A percentile compares a stretch with the other conserved stretches of the same genome.
Evolutionary conservation across 1,284 basidiomycete genomes (phyloP).

Genomic region (Athelia psychrophila): DNA sequence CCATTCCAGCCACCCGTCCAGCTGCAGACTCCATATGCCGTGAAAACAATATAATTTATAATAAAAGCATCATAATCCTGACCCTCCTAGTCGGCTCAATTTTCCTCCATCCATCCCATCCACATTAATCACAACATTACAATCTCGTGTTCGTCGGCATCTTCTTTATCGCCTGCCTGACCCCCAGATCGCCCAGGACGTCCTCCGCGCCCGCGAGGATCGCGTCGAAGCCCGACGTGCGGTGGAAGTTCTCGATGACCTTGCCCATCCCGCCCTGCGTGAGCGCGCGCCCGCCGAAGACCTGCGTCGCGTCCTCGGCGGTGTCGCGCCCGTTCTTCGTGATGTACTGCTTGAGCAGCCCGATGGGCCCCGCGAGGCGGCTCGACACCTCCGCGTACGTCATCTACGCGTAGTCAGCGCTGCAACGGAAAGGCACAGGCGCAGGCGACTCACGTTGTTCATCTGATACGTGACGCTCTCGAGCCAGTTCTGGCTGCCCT

Average conservation of each 20-base stretch:
- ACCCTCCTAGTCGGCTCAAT: too few species aligned
- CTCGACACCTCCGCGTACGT: conserved; percentile 42
- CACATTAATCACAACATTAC: not conserved
- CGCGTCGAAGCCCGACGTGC: conserved; percentile 22
- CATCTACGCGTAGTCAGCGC: not conserved
- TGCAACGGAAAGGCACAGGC: too few species aligned
- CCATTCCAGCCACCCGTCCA: too few species aligned
- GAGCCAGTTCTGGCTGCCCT: conserved; percentile 75
- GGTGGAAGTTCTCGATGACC: conserved; percentile 46
- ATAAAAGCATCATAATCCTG: too few species aligned
- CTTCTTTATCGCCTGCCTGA: conserved; percentile 58
- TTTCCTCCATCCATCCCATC: too few species aligned
- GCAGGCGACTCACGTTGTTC: conserved; percentile 59
- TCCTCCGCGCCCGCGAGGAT: conserved; percentile 45
- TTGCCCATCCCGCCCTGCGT: conserved; percentile 55
- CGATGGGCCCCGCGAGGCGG: conserved; percentile 40
- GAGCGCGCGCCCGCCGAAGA: conserved; percentile 50
- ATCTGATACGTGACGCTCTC: conserved; percentile 83
- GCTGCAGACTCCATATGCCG: too few species aligned
- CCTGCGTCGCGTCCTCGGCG: conserved; percentile 48
- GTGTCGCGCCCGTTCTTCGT: conserved; percentile 29
- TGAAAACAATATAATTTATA: too few species aligned
- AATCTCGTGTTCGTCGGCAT: conserved; percentile 48
- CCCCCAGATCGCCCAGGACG: conserved; percentile 62
- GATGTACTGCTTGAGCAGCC: conserved; percentile 34